These are phyloP conservation scores for Violaceomyces palustris DNA, from an alignment of 1,284 basidiomycete species.

Conservation along the genomic window DNA sequence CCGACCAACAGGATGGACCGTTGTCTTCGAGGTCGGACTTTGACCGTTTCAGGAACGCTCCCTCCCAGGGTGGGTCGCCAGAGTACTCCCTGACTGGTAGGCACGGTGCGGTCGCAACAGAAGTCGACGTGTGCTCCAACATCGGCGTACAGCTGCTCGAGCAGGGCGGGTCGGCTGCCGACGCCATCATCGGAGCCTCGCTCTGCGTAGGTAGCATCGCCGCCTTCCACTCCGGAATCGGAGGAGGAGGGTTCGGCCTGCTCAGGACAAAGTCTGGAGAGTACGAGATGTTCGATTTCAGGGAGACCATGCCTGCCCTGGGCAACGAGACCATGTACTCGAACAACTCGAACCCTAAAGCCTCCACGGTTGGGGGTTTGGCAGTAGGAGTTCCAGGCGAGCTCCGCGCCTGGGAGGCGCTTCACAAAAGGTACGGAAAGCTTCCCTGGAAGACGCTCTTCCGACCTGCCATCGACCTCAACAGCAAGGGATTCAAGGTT, in stretches of 20 bases:
- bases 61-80: constrained; percentile 35
- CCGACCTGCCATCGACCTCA: constrained; percentile 44
- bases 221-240: constrained; percentile 55
- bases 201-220: constrained; percentile 54
- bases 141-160: constrained; percentile 53
- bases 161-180: constrained; percentile 54
- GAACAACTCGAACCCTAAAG: constrained; percentile 14
- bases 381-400: constrained; percentile 53
- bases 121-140: constrained; percentile 54
- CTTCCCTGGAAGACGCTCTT: constrained; percentile 49
- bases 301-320: constrained; percentile 54
- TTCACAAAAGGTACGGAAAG: constrained; percentile 48
- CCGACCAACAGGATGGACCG: too few relatives aligned
- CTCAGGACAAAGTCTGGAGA: constrained; percentile 34
- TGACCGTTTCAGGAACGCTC: constrained; percentile 21
- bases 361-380: constrained; percentile 36
- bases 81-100: constrained; percentile 24
- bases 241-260: constrained; percentile 50
- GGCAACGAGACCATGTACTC: constrained; percentile 53
- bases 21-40: too few relatives aligned
- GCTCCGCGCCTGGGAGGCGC: constrained; percentile 47
- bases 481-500: constrained; percentile 47
- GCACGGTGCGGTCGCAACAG: constrained; percentile 43
- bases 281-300: constrained; percentile 55
- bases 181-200: constrained; percentile 45